Evolutionary conservation across 1,139 yeast genomes (phyloP).

Genomic region (Candida dubliniensis): DNA sequence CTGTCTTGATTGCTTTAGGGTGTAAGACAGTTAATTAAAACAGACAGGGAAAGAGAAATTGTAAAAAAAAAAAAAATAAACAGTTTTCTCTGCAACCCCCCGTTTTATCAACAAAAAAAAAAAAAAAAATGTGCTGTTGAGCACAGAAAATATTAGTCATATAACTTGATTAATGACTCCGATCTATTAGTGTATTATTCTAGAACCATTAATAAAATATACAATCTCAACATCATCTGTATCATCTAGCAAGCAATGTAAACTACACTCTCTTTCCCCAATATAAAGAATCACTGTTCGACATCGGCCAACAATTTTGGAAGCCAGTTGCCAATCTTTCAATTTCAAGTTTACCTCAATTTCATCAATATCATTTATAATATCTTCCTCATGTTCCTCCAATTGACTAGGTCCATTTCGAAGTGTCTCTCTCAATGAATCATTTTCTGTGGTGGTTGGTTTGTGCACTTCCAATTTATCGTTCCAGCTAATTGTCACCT

Average conservation of each 20-base stretch:
- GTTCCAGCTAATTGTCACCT: conserved; percentile 60
- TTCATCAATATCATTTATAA: conserved; percentile 20
- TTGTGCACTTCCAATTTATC: conserved; percentile 39
- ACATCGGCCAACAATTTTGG: conserved; percentile 54
- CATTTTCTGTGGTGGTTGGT: conserved; percentile 24
- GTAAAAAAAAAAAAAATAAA: background rate
- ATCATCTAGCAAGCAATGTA: conserved; percentile 59
- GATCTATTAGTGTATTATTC: conserved; percentile 7
- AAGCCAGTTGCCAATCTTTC: conserved; percentile 59
- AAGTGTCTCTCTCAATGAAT: conserved; percentile 21
- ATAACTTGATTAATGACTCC: background rate
- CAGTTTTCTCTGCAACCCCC: background rate
- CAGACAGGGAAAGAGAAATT: background rate
- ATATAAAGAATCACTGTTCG: conserved; percentile 52
- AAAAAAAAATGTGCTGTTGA: background rate
- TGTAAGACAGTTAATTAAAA: background rate
- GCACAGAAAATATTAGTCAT: too few species aligned
- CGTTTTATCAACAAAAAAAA: too few species aligned
- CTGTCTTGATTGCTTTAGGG: too few species aligned
- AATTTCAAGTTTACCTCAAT: conserved; percentile 46
- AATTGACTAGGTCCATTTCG: conserved; percentile 4
- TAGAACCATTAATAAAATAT: conserved; percentile 48
- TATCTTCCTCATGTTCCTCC: conserved; percentile 11
- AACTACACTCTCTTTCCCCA: conserved; percentile 48
- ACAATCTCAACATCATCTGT: conserved; percentile 56